Evolutionary conservation across 192 early-diverging fungal species (phyloP), one percentile per base, ranked within the genome.

Genomic region (Entomortierella lignicola): DNA sequence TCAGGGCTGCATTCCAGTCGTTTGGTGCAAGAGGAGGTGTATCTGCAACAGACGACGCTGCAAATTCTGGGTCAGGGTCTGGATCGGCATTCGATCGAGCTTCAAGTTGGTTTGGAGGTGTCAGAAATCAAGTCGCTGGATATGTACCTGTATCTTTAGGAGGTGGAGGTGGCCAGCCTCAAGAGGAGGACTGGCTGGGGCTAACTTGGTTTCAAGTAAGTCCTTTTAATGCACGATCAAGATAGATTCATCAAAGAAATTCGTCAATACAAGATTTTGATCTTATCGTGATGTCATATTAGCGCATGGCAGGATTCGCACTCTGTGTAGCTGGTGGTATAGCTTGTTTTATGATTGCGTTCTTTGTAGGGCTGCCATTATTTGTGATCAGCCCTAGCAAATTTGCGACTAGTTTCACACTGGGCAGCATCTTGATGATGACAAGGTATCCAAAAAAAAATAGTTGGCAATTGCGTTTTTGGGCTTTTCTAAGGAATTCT

Each of bases 391-490:
- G 84, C 21, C 92, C 91, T 20, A 85, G 90, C 70, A 93, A 93
- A 84, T 93, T 94, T 62, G 93, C 91, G 20, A 91, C 91, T 8
- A 89, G 90, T 11, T 94, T 92, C 67, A 91, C 93, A 42, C 83
- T 92, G 27, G 93, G 90, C 80, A 89, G 90, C 53, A 53, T 87
- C 31, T 51, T 84, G 8, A n/a, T 82, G 15, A 57, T 83, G 63
- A 47, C 64, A 43, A 84, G 77, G 80, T 84, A n/a, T n/a, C n/a
- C n/a, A n/a, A n/a, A n/a, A n/a, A n/a, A n/a, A n/a, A n/a, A n/a
- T n/a, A n/a, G n/a, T n/a, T n/a, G n/a, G n/a, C n/a, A n/a, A n/a
- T n/a, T n/a, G n/a, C n/a, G n/a, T n/a, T n/a, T n/a, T n/a, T n/a
- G n/a, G n/a, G n/a, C n/a, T n/a, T n/a, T 42, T 42, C 39, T 10